phyloP scores from a whole-genome alignment of 441 rosid genomes.

The Sinapis alba region DNA sequence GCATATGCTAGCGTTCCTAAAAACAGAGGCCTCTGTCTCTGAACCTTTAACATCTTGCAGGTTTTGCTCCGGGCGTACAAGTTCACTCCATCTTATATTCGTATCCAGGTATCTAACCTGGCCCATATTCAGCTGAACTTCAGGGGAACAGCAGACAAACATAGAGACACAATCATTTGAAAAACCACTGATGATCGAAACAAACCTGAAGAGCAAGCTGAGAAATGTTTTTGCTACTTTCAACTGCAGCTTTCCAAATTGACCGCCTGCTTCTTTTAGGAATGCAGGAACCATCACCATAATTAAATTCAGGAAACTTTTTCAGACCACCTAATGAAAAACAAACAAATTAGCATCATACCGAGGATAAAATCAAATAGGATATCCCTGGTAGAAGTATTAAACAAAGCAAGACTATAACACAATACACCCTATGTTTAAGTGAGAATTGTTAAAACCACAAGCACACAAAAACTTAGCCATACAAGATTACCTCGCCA shows the following conservation, averaged over 20 bases:
- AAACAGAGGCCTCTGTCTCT: constrained; percentile 79
- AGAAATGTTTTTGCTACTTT: constrained; percentile 70
- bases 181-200: constrained; percentile 20
- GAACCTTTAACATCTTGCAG: constrained; percentile 76
- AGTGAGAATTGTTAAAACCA: background rate
- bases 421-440: constrained; percentile 4
- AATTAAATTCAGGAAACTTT: constrained; percentile 62
- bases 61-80: constrained; percentile 80
- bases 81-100: constrained; percentile 92
- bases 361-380: background rate
- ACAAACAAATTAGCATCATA: constrained; percentile 14
- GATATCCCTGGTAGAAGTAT: constrained; percentile 4
- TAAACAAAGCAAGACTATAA: background rate
- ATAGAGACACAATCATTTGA: constrained; percentile 30
- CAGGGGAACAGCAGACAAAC: constrained; percentile 25
- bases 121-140: constrained; percentile 38
- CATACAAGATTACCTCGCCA: constrained; percentile 60
- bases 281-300: constrained; percentile 66
- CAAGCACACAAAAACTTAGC: constrained; percentile 11
- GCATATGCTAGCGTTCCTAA: constrained; percentile 81
- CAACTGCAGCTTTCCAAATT: constrained; percentile 92
- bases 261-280: constrained; percentile 82
- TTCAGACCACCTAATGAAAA: constrained; percentile 60
- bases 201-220: constrained; percentile 97
- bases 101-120: constrained; percentile 89